A percentile compares a stretch with the other conserved stretches of the same genome.
Evolutionary conservation across 2,329 filamentous ascomycete genomes (phyloP).

Genomic region (Pseudopyricularia javanii): DNA sequence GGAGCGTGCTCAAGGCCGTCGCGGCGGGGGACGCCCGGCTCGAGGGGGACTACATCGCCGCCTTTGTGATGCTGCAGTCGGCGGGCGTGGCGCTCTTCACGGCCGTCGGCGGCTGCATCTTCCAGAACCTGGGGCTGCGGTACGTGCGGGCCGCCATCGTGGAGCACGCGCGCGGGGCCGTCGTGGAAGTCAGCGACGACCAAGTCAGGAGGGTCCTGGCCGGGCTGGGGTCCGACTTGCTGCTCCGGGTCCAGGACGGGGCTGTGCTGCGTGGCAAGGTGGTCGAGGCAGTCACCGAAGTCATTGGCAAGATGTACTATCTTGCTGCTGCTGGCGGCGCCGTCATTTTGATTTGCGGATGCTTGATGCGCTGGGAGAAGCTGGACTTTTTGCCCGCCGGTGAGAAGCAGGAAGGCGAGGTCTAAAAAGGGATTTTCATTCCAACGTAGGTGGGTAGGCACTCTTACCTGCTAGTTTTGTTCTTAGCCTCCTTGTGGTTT

Average conservation of each 20-base stretch:
- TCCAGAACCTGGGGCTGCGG: slow-evolving; percentile 15
- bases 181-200: slow-evolving; percentile 2
- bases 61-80: slow-evolving; percentile 22
- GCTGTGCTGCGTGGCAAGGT: not conserved
- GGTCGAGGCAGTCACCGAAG: slow-evolving; percentile 12
- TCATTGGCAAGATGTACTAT: slow-evolving; percentile 15
- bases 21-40: not conserved
- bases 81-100: slow-evolving; percentile 14
- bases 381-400: not conserved
- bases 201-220: not conserved
- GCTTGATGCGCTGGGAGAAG: not conserved
- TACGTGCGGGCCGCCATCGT: slow-evolving; percentile 8
- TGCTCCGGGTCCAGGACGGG: too few relatives aligned
- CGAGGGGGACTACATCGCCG: slow-evolving; percentile 15
- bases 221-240: not conserved
- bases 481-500: too few relatives aligned
- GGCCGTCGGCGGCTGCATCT: slow-evolving; percentile 15
- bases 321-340: slow-evolving; percentile 13
- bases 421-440: not conserved
- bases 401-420: not conserved
- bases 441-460: too few relatives aligned
- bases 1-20: slow-evolving; percentile 10
- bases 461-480: too few relatives aligned
- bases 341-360: slow-evolving; percentile 5
- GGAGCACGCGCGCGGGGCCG: slow-evolving; percentile 6